These are phyloP conservation scores for Aspergillus viridinutans DNA, from an alignment of 2,329 filamentous ascomycete species.

Conservation along the genomic window DNA sequence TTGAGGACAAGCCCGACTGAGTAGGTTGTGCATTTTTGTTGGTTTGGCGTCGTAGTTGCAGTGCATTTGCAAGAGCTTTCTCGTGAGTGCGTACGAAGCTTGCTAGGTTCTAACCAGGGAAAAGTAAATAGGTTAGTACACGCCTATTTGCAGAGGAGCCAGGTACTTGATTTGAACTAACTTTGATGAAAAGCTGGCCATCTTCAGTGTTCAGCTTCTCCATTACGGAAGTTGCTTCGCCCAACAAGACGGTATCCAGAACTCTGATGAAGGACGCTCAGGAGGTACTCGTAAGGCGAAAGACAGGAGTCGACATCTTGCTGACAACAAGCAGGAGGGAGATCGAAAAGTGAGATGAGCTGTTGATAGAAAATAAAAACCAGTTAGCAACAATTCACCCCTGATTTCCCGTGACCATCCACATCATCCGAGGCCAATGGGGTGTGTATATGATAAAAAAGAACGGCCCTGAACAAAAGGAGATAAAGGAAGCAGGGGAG, in stretches of 20 bases:
- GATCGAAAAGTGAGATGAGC: slow-evolving; percentile 21
- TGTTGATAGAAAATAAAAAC: slow-evolving; percentile 7
- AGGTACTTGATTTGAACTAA: slow-evolving; percentile 18
- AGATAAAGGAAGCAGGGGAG: neutral
- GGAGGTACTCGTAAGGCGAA: slow-evolving; percentile 23
- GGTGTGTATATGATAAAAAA: neutral
- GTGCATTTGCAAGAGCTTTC: slow-evolving; percentile 90
- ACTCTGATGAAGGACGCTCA: slow-evolving; percentile 36
- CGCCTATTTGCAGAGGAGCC: neutral
- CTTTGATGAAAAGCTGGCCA: slow-evolving; percentile 48
- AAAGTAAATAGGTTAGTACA: slow-evolving; percentile 6
- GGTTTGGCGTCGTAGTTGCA: slow-evolving; percentile 72
- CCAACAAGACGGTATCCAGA: slow-evolving; percentile 28
- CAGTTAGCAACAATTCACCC: slow-evolving; percentile 7
- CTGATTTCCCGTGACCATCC: neutral
- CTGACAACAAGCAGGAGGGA: slow-evolving; percentile 14
- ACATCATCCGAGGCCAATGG: neutral
- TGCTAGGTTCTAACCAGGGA: slow-evolving; percentile 70
- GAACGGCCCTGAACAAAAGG: neutral
- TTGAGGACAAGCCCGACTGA: slow-evolving; percentile 54
- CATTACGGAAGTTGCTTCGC: slow-evolving; percentile 35
- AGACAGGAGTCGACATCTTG: slow-evolving; percentile 33
- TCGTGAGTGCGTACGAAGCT: slow-evolving; percentile 96
- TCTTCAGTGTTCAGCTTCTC: slow-evolving; percentile 49
- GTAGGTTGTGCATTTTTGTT: slow-evolving; percentile 64